Base-by-base conservation (phyloP, 2,329 filamentous ascomycete species). In the Erysiphe pulchra region DNA sequence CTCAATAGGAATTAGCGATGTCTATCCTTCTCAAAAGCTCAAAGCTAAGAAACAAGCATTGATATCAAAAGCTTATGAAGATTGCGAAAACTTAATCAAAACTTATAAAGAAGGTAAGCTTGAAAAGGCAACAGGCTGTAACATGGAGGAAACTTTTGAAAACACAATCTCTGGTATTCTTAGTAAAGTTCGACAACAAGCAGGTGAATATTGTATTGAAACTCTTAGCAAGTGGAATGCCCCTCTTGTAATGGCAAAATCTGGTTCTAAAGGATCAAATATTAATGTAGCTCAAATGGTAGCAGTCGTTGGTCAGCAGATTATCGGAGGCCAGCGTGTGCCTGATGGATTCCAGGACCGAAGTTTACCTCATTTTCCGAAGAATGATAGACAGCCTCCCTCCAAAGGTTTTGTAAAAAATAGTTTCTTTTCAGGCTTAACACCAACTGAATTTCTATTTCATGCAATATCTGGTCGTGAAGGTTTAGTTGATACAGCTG, bases 231-330 rank as follows among this genome's bases (percentile, higher is more conserved):
- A 75, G 51, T 85, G 85, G 64, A 98, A 98, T 55, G 78, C 90
- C 0, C 86, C 90, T 6, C 68, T 95, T 51, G 79, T 93, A 64
- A 98, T 98, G 90, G 90, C 90, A 49, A 90, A 83, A 50, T 95
- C 84, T 12, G 90, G 90, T 43, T 95, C 87, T 46, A 98, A 98
- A 62, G 90, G 90, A 59, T 93, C 85, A 5, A 80, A 83, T 55
- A 92, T 98, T 67, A 98, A 98, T 67, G 90, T 98, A 32, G 90
- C 90, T 9, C 90, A 98, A 65, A 98, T 98, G 90, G 81, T 95
- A 59, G 87, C 90, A 47, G 77, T 86, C 48, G 90, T 98, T 58
- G 90, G 90, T 44, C 90, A 98, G 63, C 90, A 98, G 55, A 94
- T 95, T 72, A 95, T 98, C 56, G 81, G 81, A 49, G 84, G 85